Conservation (phyloP, 352 stramenopile species). For the Pythium apleroticum region DNA sequence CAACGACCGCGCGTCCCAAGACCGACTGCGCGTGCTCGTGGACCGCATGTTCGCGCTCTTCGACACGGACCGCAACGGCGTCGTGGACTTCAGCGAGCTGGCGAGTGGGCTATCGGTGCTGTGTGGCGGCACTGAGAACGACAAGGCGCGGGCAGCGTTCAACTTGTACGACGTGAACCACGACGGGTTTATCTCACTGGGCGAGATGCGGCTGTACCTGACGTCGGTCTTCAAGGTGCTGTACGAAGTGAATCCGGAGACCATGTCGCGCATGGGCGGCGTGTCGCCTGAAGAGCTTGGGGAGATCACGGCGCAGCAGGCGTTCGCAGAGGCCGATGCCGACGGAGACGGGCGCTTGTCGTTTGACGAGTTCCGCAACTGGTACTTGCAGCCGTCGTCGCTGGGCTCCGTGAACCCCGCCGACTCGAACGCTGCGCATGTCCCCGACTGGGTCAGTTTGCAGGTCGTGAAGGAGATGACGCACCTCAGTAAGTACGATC, state of each 20-base stretch:
- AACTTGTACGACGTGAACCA: conserved; percentile 88
- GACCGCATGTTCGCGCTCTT: conserved; percentile 83
- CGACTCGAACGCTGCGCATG: conserved; percentile 6
- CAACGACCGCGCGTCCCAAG: conserved; percentile 27
- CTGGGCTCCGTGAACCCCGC: conserved; percentile 7
- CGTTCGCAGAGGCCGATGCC: conserved; percentile 76
- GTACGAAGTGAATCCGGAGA: conserved; percentile 79
- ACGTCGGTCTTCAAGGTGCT: conserved; percentile 87
- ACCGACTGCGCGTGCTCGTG: conserved; percentile 60
- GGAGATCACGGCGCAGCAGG: conserved; percentile 73
- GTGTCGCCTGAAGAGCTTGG: conserved; percentile 74
- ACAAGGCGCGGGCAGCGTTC: conserved; percentile 84
- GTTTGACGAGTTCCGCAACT: conserved; percentile 82
- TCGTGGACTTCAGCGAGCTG: conserved; percentile 83
- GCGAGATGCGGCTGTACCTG: conserved; percentile 84
- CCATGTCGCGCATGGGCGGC: conserved; percentile 48
- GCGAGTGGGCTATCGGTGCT: conserved; percentile 77
- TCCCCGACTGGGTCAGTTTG: conserved; percentile 70
- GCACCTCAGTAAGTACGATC: conserved; percentile 75
- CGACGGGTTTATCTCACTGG: conserved; percentile 82
- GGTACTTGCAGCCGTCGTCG: conserved; percentile 61
- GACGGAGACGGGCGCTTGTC: conserved; percentile 78
- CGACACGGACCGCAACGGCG: conserved; percentile 76
- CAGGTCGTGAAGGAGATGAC: conserved; percentile 85
- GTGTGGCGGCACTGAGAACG: conserved; percentile 59